These are phyloP conservation scores for Plantago lanceolata DNA, from an alignment of 305 asterid species.

Conservation along the genomic window DNA sequence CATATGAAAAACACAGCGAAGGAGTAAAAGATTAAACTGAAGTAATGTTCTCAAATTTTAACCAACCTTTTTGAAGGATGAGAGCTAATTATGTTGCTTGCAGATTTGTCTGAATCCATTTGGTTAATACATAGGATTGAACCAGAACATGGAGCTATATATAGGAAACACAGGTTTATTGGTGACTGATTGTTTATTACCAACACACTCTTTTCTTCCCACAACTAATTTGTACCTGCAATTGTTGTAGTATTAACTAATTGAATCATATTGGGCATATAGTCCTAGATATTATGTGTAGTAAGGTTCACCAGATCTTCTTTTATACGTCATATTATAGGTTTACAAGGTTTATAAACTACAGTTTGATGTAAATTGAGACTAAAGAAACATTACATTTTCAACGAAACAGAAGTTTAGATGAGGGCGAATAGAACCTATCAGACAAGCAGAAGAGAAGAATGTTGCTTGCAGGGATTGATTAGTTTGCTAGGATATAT, in stretches of 20 bases:
- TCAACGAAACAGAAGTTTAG: neutral
- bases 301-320: neutral
- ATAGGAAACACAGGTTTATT: constrained; percentile 19
- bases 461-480: neutral
- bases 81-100: neutral
- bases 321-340: no score
- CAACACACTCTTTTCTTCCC: constrained; percentile 39
- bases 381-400: neutral
- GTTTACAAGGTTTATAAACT: neutral
- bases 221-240: constrained; percentile 34
- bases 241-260: constrained; percentile 8
- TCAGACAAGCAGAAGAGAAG: neutral
- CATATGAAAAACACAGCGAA: no score
- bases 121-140: constrained; percentile 10
- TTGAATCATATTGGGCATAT: neutral
- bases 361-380: neutral
- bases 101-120: constrained; percentile 32
- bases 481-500: neutral
- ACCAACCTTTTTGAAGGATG: constrained; percentile 34
- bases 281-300: neutral
- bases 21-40: neutral
- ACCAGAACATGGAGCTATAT: constrained; percentile 23
- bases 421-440: neutral
- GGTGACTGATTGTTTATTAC: constrained; percentile 21
- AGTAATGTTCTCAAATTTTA: neutral